Base-by-base conservation (phyloP, 257 asterid species). In the Fraxinus cuspidata region DNA sequence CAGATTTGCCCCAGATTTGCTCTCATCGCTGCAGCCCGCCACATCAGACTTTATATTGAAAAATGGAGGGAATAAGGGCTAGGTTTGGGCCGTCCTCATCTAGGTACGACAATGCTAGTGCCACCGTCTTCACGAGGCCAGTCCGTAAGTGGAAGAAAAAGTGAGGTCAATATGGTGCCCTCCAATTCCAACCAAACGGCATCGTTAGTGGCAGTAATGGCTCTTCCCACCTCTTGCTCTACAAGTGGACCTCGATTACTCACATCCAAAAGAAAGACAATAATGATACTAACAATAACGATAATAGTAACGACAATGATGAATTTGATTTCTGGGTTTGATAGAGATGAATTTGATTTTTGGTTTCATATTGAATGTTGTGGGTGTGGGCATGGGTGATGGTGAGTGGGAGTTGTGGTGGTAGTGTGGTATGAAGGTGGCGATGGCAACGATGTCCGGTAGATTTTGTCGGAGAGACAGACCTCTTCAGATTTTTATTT, bases 21-120 rank as follows among this genome's bases (percentile, higher is more conserved):
- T 56, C 12, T 38, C 77, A 53, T 76, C 84, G 49, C 80, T 79
- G 71, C 29, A 60, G 34, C 60, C 38, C 80, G 72, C 68, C 34
- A 9, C 1, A 60, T 74, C 47, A 7, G 70, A 21, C 29, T 47
- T 10, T 31, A 38, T 38, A 25, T 35, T 63, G 9, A 34, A 19
- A 6, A 79, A 94, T 92, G 98, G 98, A 94, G 89, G 97, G 97
- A 32, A 96, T 94, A n/a, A 97, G 98, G 73, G 96, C 93, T 38
- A 84, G 98, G 53, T 83, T 91, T 9, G 98, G 98, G 42, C 91
- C 97, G 75, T 87, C 97, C 40, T 94, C 98, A 23, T 71, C 92
- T 68, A 91, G 98, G 25, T 94, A 90, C 86, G 96, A 93, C 51
- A 93, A 96, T 38, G 73, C 98, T 18, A 60, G 18, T 19, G 68